These are phyloP conservation scores for Claviceps sp. DNA, from an alignment of 2,329 filamentous ascomycete genomes.

Conservation along the genomic window DNA sequence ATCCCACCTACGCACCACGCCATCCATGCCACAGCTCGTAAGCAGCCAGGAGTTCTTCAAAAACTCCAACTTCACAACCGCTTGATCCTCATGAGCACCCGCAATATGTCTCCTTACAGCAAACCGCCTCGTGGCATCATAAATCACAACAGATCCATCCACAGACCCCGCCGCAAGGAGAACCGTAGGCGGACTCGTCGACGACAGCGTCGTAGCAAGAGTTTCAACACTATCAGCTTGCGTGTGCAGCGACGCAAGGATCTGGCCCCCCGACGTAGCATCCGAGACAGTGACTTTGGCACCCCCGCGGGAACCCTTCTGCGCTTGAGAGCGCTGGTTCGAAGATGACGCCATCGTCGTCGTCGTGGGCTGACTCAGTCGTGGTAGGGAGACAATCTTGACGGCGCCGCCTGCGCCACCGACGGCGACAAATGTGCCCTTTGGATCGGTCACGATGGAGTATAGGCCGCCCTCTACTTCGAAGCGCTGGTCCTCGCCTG, in stretches of 20 bases:
- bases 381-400: conserved; percentile 72
- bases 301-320: conserved; percentile 9
- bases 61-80: conserved; percentile 89
- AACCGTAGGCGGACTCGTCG: conserved; percentile 32
- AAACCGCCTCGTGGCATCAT: conserved; percentile 76
- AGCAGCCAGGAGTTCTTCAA: conserved; percentile 55
- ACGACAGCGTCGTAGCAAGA: conserved; percentile 40
- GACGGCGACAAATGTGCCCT: conserved; percentile 65
- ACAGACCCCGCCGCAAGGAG: conserved; percentile 54
- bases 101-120: conserved; percentile 71
- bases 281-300: conserved; percentile 19
- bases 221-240: conserved; percentile 70
- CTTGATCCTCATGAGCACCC: conserved; percentile 74
- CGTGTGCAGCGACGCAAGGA: conserved; percentile 71
- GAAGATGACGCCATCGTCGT: conserved; percentile 5
- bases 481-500: conserved; percentile 75
- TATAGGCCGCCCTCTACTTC: conserved; percentile 83
- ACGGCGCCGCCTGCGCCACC: conserved; percentile 82
- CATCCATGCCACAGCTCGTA: conserved; percentile 85
- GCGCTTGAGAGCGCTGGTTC: no score
- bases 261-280: conserved; percentile 35
- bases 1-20: conserved; percentile 84
- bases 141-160: conserved; percentile 69
- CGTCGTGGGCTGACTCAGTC: conserved; percentile 25
- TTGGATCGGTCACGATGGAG: conserved; percentile 72